These are phyloP conservation scores for Prinsepia uniflora DNA, from an alignment of 306 rosid species.

Conservation along the genomic window DNA sequence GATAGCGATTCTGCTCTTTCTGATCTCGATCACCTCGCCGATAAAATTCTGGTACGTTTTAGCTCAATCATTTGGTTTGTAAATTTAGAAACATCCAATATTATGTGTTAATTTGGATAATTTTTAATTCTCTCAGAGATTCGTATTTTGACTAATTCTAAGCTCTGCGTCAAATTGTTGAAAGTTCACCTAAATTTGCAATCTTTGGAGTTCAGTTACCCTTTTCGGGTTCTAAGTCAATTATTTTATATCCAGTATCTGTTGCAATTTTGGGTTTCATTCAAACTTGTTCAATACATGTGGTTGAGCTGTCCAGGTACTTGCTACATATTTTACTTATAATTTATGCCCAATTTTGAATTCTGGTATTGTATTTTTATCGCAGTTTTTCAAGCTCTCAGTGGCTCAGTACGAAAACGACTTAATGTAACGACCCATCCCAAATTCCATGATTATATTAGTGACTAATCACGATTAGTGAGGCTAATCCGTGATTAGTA, in stretches of 20 bases:
- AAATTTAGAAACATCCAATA: background rate
- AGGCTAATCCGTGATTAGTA: too few relatives aligned
- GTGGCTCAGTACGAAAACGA: conserved; percentile 64
- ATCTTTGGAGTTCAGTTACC: background rate
- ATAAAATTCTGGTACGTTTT: conserved; percentile 41
- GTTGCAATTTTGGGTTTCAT: background rate
- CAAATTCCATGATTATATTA: too few relatives aligned
- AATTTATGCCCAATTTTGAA: background rate
- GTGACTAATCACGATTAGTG: too few relatives aligned
- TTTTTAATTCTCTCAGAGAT: background rate
- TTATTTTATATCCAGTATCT: background rate
- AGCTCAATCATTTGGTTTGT: background rate
- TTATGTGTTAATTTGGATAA: background rate
- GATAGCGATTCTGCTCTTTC: too few relatives aligned
- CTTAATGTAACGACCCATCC: too few relatives aligned
- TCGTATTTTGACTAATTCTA: background rate
- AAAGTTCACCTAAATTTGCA: background rate
- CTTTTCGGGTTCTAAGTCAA: background rate
- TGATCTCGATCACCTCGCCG: too few relatives aligned
- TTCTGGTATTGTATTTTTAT: conserved; percentile 15
- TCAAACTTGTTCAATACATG: background rate
- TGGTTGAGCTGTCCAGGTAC: background rate
- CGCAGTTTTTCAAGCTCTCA: conserved; percentile 63
- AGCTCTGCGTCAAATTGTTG: background rate
- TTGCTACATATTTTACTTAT: background rate